A percentile compares a stretch with the other conserved stretches of the same genome.
Evolutionary conservation across 202 grass and related monocot species (phyloP).

Genomic region (Schoenoplectus tabernaemontani): DNA sequence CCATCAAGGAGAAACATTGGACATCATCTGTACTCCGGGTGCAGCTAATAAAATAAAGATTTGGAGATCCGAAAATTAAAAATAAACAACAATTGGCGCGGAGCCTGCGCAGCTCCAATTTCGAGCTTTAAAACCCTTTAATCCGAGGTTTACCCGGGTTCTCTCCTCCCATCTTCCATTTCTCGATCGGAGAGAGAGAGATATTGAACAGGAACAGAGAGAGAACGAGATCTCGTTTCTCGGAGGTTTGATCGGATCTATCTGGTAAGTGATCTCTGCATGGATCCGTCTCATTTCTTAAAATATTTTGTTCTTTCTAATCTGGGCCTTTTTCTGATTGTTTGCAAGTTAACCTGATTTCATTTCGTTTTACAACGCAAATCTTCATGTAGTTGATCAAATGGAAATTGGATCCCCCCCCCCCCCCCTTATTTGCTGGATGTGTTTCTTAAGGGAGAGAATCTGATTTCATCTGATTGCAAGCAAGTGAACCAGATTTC

Average conservation of each 20-base stretch:
- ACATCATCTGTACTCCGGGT: not conserved
- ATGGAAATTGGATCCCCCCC: not conserved
- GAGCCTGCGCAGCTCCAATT: slow-evolving; percentile 21
- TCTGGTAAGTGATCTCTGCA: slow-evolving; percentile 29
- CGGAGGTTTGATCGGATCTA: slow-evolving; percentile 32
- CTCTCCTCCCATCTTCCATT: slow-evolving; percentile 12
- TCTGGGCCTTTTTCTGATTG: not conserved
- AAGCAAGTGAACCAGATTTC: not conserved
- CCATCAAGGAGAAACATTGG: too few species aligned
- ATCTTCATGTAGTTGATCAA: not conserved
- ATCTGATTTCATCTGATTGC: not conserved
- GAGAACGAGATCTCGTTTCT: slow-evolving; percentile 23
- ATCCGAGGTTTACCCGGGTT: not conserved
- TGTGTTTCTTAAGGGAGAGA: not conserved
- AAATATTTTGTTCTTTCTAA: not conserved
- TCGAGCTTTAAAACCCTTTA: slow-evolving; percentile 27
- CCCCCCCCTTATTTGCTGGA: not conserved
- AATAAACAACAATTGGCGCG: slow-evolving; percentile 47
- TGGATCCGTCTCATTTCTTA: not conserved
- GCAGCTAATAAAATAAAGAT: not conserved
- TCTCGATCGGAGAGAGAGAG: slow-evolving; percentile 19
- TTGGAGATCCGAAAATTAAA: not conserved
- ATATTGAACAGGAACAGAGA: not conserved
- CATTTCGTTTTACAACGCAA: not conserved
- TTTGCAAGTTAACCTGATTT: not conserved